These are phyloP conservation scores for Fusarium subtropicale DNA, from an alignment of 2,329 filamentous ascomycete genomes.

Conservation along the genomic window DNA sequence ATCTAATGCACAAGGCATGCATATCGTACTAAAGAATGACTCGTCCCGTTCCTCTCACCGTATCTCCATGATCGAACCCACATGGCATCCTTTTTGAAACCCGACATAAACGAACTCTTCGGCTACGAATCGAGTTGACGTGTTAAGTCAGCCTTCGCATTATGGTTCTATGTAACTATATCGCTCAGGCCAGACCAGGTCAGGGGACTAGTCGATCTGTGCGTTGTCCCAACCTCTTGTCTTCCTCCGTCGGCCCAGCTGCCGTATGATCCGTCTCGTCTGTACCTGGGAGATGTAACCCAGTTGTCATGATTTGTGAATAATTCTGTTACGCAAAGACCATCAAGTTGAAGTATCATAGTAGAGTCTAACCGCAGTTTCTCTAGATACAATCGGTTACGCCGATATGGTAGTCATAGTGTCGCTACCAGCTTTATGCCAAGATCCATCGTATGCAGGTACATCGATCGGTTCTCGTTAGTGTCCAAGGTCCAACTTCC, in stretches of 20 bases:
- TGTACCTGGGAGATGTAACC: slow-evolving; percentile 15
- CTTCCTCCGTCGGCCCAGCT: slow-evolving; percentile 16
- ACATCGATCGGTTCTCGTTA: slow-evolving; percentile 4
- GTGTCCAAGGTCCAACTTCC: background rate
- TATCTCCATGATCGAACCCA: slow-evolving; percentile 22
- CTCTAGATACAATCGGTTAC: slow-evolving; percentile 8
- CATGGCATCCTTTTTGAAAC: slow-evolving; percentile 10
- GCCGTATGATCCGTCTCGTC: slow-evolving; percentile 17
- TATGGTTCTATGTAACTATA: background rate
- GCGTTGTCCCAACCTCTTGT: slow-evolving; percentile 14
- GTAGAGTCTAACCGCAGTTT: background rate
- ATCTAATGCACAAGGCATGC: background rate
- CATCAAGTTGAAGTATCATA: background rate
- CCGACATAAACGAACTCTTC: slow-evolving; percentile 1
- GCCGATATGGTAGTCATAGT: background rate
- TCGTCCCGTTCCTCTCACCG: slow-evolving; percentile 21
- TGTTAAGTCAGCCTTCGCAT: slow-evolving; percentile 10
- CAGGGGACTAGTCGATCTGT: slow-evolving; percentile 12
- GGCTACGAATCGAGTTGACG: slow-evolving; percentile 16
- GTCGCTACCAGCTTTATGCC: background rate
- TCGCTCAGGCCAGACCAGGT: background rate
- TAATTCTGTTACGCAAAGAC: background rate
- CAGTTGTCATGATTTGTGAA: slow-evolving; percentile 13
- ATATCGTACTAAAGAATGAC: slow-evolving; percentile 6
- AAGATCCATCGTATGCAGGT: slow-evolving; percentile 7